phyloP scores from a whole-genome alignment of 768 basidiomycete species.

The Naganishia kalamii region DNA sequence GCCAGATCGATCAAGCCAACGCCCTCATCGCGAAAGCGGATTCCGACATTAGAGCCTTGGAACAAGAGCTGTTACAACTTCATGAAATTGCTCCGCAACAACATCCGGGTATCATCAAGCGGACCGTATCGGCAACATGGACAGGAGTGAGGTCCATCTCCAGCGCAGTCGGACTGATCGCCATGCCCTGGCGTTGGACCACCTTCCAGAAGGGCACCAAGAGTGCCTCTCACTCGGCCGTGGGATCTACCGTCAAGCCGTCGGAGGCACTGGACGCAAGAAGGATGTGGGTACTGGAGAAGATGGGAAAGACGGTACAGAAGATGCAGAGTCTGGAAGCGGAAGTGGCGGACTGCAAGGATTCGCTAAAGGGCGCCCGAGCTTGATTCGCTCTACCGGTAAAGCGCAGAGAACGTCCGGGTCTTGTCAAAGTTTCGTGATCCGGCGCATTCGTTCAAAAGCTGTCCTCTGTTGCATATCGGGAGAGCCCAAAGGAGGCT shows the following conservation, averaged over 20 bases:
- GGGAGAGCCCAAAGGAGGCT: too few species aligned
- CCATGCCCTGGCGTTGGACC: slow-evolving; percentile 50
- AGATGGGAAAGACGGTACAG: slow-evolving; percentile 63
- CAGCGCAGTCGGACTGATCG: slow-evolving; percentile 47
- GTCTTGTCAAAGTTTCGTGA: too few species aligned
- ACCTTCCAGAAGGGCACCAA: slow-evolving; percentile 21
- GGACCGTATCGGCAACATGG: background rate
- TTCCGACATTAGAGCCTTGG: slow-evolving; percentile 61
- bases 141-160: slow-evolving; percentile 42
- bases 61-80: slow-evolving; percentile 66
- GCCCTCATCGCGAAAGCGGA: slow-evolving; percentile 53
- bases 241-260: background rate
- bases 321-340: slow-evolving; percentile 67
- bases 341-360: slow-evolving; percentile 53
- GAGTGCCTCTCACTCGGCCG: background rate
- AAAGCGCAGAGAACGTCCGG: too few species aligned
- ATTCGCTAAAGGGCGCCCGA: background rate
- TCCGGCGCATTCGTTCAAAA: too few species aligned
- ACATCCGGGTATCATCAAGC: background rate
- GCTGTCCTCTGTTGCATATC: too few species aligned
- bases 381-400: too few species aligned
- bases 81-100: slow-evolving; percentile 52
- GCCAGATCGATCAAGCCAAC: slow-evolving; percentile 72
- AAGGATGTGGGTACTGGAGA: slow-evolving; percentile 62
- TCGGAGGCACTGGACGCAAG: slow-evolving; percentile 55